These are phyloP conservation scores for Wallacemonas rigidus DNA, from an alignment of 208 protist genomes.

Conservation along the genomic window DNA sequence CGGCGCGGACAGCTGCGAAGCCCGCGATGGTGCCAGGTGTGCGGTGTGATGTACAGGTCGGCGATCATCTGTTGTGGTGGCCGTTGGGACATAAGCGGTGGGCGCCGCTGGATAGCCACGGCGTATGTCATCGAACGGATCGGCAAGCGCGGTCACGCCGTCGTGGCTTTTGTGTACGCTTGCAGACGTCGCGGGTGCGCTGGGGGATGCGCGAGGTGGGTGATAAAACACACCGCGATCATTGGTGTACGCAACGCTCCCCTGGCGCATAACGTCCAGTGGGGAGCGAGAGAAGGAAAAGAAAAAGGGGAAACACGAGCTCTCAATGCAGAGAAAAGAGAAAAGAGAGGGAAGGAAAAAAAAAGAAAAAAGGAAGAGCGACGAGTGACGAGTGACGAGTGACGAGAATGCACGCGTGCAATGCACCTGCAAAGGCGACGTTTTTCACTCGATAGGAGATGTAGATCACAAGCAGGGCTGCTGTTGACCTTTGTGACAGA, in stretches of 20 bases:
- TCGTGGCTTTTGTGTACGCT: background rate
- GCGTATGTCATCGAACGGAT: too few relatives aligned
- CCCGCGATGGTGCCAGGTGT: background rate
- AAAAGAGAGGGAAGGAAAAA: background rate
- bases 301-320: slow-evolving; percentile 12
- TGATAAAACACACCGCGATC: slow-evolving; percentile 3
- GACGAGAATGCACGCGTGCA: background rate
- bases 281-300: background rate
- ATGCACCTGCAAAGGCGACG: background rate
- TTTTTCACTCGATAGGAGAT: too few relatives aligned
- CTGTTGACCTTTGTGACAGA: too few relatives aligned
- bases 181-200: background rate
- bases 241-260: slow-evolving; percentile 12
- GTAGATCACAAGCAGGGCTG: too few relatives aligned
- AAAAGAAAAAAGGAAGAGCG: slow-evolving; percentile 20
- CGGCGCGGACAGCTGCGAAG: background rate
- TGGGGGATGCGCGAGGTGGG: background rate
- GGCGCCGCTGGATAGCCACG: background rate
- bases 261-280: background rate
- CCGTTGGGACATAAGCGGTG: background rate
- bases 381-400: background rate
- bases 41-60: too few relatives aligned
- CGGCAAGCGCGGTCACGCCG: background rate
- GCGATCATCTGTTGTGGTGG: background rate
- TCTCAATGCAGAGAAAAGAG: background rate